A percentile compares a stretch with the other conserved stretches of the same genome.
These are phyloP conservation scores for Torulaspora delbrueckii DNA, from an alignment of 805 yeast species.

Conservation along the genomic window DNA sequence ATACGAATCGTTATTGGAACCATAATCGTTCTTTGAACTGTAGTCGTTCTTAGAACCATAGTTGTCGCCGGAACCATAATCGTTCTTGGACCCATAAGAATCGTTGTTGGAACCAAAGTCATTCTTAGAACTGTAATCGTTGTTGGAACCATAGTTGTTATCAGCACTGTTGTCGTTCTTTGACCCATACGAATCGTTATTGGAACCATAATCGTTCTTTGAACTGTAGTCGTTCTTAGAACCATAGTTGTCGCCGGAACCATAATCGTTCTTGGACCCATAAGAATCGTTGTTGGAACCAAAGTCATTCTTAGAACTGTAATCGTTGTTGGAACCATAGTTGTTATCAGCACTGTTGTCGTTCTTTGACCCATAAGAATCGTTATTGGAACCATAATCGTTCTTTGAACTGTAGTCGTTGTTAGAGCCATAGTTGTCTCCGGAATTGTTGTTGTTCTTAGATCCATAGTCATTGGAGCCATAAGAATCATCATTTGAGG, in stretches of 20 bases:
- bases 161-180: slow-evolving; percentile 24
- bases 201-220: slow-evolving; percentile 22
- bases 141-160: slow-evolving; percentile 20
- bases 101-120: no score
- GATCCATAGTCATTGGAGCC: slow-evolving; percentile 17
- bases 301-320: slow-evolving; percentile 16
- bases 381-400: slow-evolving; percentile 22
- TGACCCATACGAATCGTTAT: slow-evolving; percentile 20
- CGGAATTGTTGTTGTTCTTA: slow-evolving; percentile 11
- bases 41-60: slow-evolving; percentile 18
- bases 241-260: slow-evolving; percentile 13
- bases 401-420: slow-evolving; percentile 17
- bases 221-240: slow-evolving; percentile 23
- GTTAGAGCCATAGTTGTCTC: slow-evolving; percentile 6
- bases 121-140: slow-evolving; percentile 10
- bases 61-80: slow-evolving; percentile 14
- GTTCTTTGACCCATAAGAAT: slow-evolving; percentile 23
- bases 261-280: slow-evolving; percentile 14
- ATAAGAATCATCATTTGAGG: slow-evolving; percentile 17
- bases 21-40: slow-evolving; percentile 21
- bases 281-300: slow-evolving; percentile 24
- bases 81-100: background rate
- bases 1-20: slow-evolving; percentile 23
- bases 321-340: slow-evolving; percentile 18
- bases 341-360: slow-evolving; percentile 7